Conservation (phyloP, 495 filamentous ascomycete species). For the Trichoderma asperelloides region DNA sequence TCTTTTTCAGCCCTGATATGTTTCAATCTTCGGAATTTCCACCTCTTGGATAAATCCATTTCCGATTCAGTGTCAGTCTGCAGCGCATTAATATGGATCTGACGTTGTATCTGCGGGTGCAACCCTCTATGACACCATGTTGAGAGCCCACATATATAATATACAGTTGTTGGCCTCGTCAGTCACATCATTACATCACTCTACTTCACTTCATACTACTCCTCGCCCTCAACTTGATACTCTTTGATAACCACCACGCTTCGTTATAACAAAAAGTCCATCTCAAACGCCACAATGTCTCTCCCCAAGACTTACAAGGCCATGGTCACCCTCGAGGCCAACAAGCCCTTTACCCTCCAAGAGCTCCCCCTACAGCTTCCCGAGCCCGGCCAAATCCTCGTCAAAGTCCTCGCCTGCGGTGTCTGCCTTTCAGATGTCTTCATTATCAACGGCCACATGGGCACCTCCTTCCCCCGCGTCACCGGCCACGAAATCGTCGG, state of each 20-base stretch:
- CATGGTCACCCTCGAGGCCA: constrained; percentile 32
- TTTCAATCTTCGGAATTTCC: not conserved
- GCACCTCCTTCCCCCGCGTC: constrained; percentile 37
- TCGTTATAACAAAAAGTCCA: not conserved
- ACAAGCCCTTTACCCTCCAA: constrained; percentile 31
- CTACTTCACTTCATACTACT: too few relatives aligned
- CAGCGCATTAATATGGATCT: too few relatives aligned
- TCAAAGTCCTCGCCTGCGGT: constrained; percentile 46
- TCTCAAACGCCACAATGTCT: not conserved
- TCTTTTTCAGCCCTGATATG: not conserved
- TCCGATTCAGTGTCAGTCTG: not conserved
- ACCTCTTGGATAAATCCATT: not conserved
- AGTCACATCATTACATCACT: too few relatives aligned
- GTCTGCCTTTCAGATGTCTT: constrained; percentile 41
- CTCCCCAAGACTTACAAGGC: constrained; percentile 44
- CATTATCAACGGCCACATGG: constrained; percentile 28
- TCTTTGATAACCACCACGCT: not conserved
- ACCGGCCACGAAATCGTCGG: constrained; percentile 50
- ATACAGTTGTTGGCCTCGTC: too few relatives aligned
- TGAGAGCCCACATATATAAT: too few relatives aligned
- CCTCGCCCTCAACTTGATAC: too few relatives aligned
- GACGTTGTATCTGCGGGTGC: too few relatives aligned
- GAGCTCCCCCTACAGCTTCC: constrained; percentile 35
- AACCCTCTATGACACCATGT: too few relatives aligned
- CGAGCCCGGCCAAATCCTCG: constrained; percentile 34